Evolutionary conservation across 2,329 filamentous ascomycete species (phyloP).

Genomic region (Microdochium paspali): DNA sequence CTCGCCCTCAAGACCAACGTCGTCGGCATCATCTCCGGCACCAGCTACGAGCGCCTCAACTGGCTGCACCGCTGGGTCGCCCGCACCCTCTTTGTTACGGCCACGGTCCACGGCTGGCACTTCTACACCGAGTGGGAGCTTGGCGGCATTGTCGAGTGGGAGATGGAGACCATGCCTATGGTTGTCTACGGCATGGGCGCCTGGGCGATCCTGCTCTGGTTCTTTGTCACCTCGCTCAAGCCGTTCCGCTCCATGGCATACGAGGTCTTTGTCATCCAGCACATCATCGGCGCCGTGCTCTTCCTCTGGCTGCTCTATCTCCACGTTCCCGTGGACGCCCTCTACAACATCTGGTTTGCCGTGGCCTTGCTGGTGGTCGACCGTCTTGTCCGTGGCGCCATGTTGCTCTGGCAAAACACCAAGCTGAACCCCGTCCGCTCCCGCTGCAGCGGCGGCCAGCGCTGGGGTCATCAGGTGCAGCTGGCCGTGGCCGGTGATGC

Average conservation of each 20-base stretch:
- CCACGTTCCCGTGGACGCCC: conserved; percentile 51
- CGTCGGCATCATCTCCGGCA: conserved; percentile 51
- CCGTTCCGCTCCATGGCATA: conserved; percentile 59
- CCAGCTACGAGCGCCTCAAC: conserved; percentile 60
- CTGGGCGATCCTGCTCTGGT: conserved; percentile 59
- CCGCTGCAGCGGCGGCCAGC: conserved; percentile 34
- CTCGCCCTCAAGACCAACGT: conserved; percentile 50
- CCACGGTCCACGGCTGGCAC: conserved; percentile 60
- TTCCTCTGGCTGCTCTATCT: conserved; percentile 55
- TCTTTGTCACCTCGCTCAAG: conserved; percentile 50
- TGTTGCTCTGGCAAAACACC: conserved; percentile 44
- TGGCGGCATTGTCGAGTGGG: conserved; percentile 46
- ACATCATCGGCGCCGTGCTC: conserved; percentile 50
- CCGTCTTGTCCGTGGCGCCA: conserved; percentile 38
- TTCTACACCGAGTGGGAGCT: conserved; percentile 57
- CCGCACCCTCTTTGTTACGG: conserved; percentile 58
- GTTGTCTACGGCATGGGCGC: conserved; percentile 59
- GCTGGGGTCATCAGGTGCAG: conserved; percentile 42
- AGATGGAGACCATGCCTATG: conserved; percentile 53
- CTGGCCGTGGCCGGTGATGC: conserved; percentile 37
- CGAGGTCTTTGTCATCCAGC: conserved; percentile 61
- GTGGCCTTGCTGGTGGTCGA: conserved; percentile 55
- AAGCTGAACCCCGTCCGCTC: conserved; percentile 29
- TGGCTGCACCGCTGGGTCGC: conserved; percentile 68
- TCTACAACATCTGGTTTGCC: conserved; percentile 57